Conservation (phyloP, 2,329 filamentous ascomycete species). For the Ascomycota sp. region DNA sequence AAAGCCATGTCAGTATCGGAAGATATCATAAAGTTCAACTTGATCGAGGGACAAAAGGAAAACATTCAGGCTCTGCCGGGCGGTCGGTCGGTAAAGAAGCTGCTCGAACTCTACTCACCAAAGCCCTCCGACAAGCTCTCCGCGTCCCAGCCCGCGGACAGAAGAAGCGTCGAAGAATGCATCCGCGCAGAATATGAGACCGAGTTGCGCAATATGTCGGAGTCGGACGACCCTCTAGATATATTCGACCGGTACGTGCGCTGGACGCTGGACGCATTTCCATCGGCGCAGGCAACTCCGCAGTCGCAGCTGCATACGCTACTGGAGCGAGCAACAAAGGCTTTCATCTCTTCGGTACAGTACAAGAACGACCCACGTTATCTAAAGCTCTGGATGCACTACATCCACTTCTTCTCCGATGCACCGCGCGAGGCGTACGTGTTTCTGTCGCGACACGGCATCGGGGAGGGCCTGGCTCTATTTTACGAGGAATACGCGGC, state of each 20-base stretch:
- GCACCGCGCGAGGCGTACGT: constrained; percentile 83
- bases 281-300: constrained; percentile 75
- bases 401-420: constrained; percentile 83
- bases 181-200: constrained; percentile 71
- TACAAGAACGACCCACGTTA: constrained; percentile 95
- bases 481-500: constrained; percentile 95
- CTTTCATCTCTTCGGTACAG: constrained; percentile 65
- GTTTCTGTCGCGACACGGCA: constrained; percentile 70
- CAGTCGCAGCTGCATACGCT: constrained; percentile 78
- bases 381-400: constrained; percentile 81
- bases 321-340: constrained; percentile 80
- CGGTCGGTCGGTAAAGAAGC: constrained; percentile 69
- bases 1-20: constrained; percentile 22
- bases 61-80: constrained; percentile 89
- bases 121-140: constrained; percentile 35
- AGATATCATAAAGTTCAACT: constrained; percentile 56
- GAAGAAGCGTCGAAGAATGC: constrained; percentile 56
- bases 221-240: constrained; percentile 88
- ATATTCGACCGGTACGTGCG: constrained; percentile 92
- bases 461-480: constrained; percentile 71
- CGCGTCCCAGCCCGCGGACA: constrained; percentile 49
- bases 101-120: constrained; percentile 63
- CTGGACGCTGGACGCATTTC: constrained; percentile 91
- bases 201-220: constrained; percentile 56
- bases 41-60: constrained; percentile 93